A percentile compares a stretch with the other conserved stretches of the same genome.
Evolutionary conservation across 148 eudicot species (phyloP).

Genomic region (Selenicereus undatus): DNA sequence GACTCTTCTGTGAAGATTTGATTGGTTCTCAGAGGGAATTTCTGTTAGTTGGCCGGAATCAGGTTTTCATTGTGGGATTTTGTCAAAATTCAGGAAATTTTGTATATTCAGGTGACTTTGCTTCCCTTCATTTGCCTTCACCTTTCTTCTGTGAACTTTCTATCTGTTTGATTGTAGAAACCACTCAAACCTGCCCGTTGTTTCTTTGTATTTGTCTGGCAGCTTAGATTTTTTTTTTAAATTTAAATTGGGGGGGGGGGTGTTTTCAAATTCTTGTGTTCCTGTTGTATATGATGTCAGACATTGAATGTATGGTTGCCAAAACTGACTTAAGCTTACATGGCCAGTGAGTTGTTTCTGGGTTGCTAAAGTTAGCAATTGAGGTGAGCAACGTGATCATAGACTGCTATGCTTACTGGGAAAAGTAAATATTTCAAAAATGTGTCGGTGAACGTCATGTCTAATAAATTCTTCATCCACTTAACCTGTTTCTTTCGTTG

Average conservation of each 20-base stretch:
- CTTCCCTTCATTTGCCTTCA: conserved; percentile 6
- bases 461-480: background rate
- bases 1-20: conserved; percentile 33
- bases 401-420: background rate
- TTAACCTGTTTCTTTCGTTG: background rate
- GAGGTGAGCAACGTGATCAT: background rate
- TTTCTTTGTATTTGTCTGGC: background rate
- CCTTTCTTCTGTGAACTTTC: background rate
- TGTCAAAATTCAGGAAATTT: conserved; percentile 23
- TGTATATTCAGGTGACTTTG: conserved; percentile 34
- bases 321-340: background rate
- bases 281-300: background rate
- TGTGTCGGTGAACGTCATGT: conserved; percentile 1
- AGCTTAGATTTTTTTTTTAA: background rate
- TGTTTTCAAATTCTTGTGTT: background rate
- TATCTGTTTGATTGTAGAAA: conserved; percentile 3
- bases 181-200: background rate
- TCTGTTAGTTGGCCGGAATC: conserved; percentile 24
- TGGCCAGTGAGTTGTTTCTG: background rate
- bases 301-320: conserved; percentile 5
- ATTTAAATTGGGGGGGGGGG: background rate
- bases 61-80: conserved; percentile 22
- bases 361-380: background rate
- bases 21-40: conserved; percentile 25
- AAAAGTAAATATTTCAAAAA: background rate